Evolutionary conservation across 192 early-diverging fungal species (phyloP).

Genomic region (Allomyces macrogynus): DNA sequence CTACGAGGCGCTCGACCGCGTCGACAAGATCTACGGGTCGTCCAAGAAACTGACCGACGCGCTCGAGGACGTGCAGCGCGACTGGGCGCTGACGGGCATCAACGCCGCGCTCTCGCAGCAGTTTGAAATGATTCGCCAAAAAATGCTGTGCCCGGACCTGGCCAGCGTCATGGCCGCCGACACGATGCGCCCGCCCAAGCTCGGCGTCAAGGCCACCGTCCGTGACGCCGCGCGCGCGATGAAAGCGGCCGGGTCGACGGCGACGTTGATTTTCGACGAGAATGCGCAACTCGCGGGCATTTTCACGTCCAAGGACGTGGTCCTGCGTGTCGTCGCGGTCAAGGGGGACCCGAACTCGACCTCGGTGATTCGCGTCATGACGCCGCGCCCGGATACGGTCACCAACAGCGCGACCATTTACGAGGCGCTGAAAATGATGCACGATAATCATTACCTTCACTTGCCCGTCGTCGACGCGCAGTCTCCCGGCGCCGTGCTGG

Average conservation of each 20-base stretch:
- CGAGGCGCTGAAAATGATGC: conserved; percentile 71
- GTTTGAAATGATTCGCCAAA: conserved; percentile 50
- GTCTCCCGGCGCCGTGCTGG: conserved; percentile 33
- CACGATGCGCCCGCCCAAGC: conserved; percentile 11
- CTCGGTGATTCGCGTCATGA: conserved; percentile 94
- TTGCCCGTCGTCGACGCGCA: conserved; percentile 53
- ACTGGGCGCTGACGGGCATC: conserved; percentile 36
- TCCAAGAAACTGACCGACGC: conserved; percentile 62
- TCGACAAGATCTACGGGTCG: conserved; percentile 65
- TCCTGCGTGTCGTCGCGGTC: conserved; percentile 70
- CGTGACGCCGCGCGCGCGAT: conserved; percentile 53
- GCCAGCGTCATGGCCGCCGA: conserved; percentile 51
- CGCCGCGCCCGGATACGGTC: conserved; percentile 66
- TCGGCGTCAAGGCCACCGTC: conserved; percentile 33
- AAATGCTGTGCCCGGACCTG: conserved; percentile 82
- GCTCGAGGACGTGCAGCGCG: conserved; percentile 57
- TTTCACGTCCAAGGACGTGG: conserved; percentile 73
- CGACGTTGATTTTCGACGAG: conserved; percentile 52
- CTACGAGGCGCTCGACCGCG: conserved; percentile 64
- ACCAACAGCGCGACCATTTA: conserved; percentile 47
- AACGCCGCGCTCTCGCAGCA: conserved; percentile 42
- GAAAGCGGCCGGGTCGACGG: conserved; percentile 49
- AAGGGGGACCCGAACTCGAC: conserved; percentile 76
- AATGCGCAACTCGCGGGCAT: conserved; percentile 58
- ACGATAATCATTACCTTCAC: conserved; percentile 70